Percentiles rank a stretch among this genome's conserved stretches.
Evolutionary conservation across 805 yeast genomes (phyloP).

Genomic region (Spathaspora sp.): DNA sequence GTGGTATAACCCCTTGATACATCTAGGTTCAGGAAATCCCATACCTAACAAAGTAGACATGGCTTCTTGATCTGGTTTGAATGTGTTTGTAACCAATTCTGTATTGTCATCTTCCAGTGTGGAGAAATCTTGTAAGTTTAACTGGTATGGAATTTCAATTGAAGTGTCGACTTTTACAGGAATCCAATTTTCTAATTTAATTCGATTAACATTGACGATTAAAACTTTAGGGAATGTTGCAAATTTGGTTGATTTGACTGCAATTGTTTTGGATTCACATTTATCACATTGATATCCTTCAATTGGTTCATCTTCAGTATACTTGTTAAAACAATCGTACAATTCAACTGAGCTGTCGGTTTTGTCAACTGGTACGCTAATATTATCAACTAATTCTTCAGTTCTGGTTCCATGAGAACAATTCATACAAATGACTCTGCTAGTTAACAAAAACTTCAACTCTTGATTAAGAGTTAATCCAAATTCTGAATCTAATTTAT

Average conservation of each 20-base stretch:
- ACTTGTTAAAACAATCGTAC: constrained; percentile 43
- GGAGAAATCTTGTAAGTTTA: constrained; percentile 42
- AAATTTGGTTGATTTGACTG: constrained; percentile 44
- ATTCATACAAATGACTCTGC: constrained; percentile 52
- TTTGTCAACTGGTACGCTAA: constrained; percentile 58
- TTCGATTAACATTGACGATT: constrained; percentile 72
- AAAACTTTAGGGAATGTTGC: constrained; percentile 67
- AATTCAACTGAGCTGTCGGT: constrained; percentile 49
- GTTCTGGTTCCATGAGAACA: constrained; percentile 63
- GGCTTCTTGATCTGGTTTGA: constrained; percentile 54
- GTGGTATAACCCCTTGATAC: constrained; percentile 61
- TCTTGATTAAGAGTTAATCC: constrained; percentile 45
- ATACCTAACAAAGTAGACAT: constrained; percentile 58
- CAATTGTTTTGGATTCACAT: constrained; percentile 42
- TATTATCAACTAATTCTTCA: constrained; percentile 53
- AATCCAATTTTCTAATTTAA: constrained; percentile 83
- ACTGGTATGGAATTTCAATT: constrained; percentile 43
- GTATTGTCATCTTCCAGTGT: constrained; percentile 36
- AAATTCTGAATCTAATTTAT: constrained; percentile 52
- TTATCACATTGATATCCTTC: constrained; percentile 59
- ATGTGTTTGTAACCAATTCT: constrained; percentile 15
- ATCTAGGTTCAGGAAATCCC: constrained; percentile 81
- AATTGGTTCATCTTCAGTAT: constrained; percentile 48
- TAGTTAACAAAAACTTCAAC: constrained; percentile 64
- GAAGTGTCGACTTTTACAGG: constrained; percentile 82